Evolutionary conservation across 257 asterid species (phyloP).

Genomic region (Ilex asprella): DNA sequence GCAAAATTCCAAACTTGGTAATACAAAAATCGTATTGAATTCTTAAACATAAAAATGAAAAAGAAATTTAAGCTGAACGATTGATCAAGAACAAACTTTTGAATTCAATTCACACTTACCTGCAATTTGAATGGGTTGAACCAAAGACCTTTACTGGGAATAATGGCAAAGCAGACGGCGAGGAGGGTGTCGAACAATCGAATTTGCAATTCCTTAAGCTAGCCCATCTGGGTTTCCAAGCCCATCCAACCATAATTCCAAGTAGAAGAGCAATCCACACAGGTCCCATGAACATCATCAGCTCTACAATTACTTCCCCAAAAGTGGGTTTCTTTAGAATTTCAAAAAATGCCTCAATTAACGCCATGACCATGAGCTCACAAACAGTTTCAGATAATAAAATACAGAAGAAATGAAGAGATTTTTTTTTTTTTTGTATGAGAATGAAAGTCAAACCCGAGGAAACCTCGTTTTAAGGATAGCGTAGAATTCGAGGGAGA

Average conservation of each 20-base stretch:
- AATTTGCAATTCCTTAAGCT: constrained; percentile 45
- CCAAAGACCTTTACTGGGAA: constrained; percentile 13
- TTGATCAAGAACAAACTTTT: too few species aligned
- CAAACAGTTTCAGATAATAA: constrained; percentile 1
- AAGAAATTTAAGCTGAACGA: background rate
- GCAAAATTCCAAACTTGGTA: too few species aligned
- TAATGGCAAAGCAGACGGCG: constrained; percentile 31
- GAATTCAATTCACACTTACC: constrained; percentile 22
- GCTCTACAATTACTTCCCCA: constrained; percentile 40
- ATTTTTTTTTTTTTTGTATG: too few species aligned
- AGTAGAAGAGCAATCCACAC: constrained; percentile 67
- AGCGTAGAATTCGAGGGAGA: constrained; percentile 3
- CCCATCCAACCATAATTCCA: constrained; percentile 81
- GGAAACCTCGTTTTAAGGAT: background rate
- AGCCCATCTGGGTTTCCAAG: constrained; percentile 91
- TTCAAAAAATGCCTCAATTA: constrained; percentile 46
- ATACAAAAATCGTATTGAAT: too few species aligned
- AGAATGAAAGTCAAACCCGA: background rate
- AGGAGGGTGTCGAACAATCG: constrained; percentile 55
- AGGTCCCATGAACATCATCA: constrained; percentile 59
- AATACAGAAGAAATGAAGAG: background rate
- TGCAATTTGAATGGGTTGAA: constrained; percentile 21
- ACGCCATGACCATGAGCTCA: constrained; percentile 29
- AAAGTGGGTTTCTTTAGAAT: constrained; percentile 46
- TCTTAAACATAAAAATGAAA: too few species aligned